Evolutionary conservation across 495 filamentous ascomycete genomes (phyloP), one percentile per base, ranked within the genome.

Genomic region (Trichocladium antarcticum): DNA sequence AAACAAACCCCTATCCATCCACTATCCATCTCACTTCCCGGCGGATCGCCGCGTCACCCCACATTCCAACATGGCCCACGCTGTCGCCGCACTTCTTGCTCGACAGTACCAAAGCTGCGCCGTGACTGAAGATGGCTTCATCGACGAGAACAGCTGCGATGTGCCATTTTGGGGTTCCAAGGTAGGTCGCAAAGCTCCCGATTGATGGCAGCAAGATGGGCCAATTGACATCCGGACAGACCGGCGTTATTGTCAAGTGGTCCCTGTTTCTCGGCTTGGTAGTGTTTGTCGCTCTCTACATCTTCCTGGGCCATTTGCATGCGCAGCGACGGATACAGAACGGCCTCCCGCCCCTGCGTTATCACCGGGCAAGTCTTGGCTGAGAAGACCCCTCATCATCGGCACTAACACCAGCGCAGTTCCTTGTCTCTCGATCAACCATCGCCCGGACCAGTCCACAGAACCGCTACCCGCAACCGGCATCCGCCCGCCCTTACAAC

Each of bases 201-300:
- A 4, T 16, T 2, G 8, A 14, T 7, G 14, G 24, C 17, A 0
- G 0, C 10, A 6, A 29, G 17, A 14, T 37, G 6, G 2, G 6
- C 20, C 12, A 20, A 28, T 14, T 51, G 37, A 58, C 45, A 36
- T 15, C 22, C 5, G 14, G 3, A 9, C 27, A 83, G 80, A 72
- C 68, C 21, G 82, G 75, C 36, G 58, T 72, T 40, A 78, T 79
- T 45, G 63, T 85, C 55, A 85, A 85, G 64, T 89, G 81, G 75
- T 72, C 72, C 24, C 61, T 88, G 37, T 76, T 87, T 59, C 74
- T 82, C 49, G 73, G 66, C 40, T 44, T 74, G 41, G 61, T 78
- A 20, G 37, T 74, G 27, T 31, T 81, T 34, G 58, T 81, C 47
- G 53, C 74, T 53, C 58, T 78, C 22, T 69, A 76, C 49, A 68